phyloP scores from a whole-genome alignment of 495 filamentous ascomycete species.

The Hypomontagnella monticulosa region DNA sequence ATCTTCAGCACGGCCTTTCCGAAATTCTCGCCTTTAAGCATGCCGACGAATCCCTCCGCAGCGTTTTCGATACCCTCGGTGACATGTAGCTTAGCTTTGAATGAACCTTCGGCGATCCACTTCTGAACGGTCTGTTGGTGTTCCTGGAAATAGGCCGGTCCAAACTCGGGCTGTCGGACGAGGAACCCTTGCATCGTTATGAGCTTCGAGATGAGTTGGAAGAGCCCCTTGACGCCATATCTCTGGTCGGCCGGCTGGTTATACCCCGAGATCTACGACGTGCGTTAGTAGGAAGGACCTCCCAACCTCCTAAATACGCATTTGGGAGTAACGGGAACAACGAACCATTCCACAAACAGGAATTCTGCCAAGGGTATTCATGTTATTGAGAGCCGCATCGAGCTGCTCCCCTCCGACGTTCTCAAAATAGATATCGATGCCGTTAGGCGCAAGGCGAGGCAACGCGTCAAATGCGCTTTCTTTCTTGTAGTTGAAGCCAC shows the following conservation, averaged over 20 bases:
- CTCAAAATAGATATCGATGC: slow-evolving; percentile 95
- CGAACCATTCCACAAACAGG: slow-evolving; percentile 63
- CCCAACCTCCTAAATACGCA: too few relatives aligned
- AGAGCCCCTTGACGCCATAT: slow-evolving; percentile 77
- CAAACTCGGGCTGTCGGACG: slow-evolving; percentile 68
- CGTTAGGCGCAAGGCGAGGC: slow-evolving; percentile 77
- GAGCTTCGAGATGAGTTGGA: slow-evolving; percentile 57
- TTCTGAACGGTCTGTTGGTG: slow-evolving; percentile 83
- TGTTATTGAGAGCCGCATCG: slow-evolving; percentile 73
- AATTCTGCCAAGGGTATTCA: slow-evolving; percentile 79
- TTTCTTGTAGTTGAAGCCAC: slow-evolving; percentile 75
- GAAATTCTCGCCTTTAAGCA: slow-evolving; percentile 89
- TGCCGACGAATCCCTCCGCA: slow-evolving; percentile 81
- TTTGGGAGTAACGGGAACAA: slow-evolving; percentile 7
- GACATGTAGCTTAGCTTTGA: slow-evolving; percentile 76
- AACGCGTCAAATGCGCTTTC: slow-evolving; percentile 75
- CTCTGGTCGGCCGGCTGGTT: slow-evolving; percentile 66
- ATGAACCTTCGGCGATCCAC: slow-evolving; percentile 85
- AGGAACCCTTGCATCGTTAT: slow-evolving; percentile 79
- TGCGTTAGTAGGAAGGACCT: slow-evolving; percentile 14
- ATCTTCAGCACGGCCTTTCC: slow-evolving; percentile 90
- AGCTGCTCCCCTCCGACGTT: slow-evolving; percentile 93
- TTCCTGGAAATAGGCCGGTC: slow-evolving; percentile 73
- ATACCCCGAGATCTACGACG: slow-evolving; percentile 74
- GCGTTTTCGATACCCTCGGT: slow-evolving; percentile 87